A percentile compares a stretch with the other conserved stretches of the same genome.
These are phyloP conservation scores for Suillus subalutaceus DNA, from an alignment of 768 basidiomycete genomes.

Conservation along the genomic window DNA sequence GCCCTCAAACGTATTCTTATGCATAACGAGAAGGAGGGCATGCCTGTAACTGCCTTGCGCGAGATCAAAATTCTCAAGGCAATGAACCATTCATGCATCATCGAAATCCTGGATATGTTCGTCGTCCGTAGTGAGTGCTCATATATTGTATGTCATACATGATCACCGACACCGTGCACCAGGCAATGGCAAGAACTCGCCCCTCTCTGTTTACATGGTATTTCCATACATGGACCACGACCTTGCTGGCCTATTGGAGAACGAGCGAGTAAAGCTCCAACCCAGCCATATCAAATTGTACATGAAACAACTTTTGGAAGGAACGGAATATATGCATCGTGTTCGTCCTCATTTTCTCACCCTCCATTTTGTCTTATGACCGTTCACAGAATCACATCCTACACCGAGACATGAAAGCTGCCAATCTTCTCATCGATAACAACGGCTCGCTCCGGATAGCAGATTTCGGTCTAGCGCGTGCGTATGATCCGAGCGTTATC, in stretches of 20 bases:
- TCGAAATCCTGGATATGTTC: slow-evolving; percentile 92
- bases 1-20: slow-evolving; percentile 95
- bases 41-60: slow-evolving; percentile 94
- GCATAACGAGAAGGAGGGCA: slow-evolving; percentile 96
- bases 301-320: slow-evolving; percentile 95
- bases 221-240: slow-evolving; percentile 99
- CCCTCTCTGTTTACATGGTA: slow-evolving; percentile 94
- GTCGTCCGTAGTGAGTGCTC: slow-evolving; percentile 68
- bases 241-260: slow-evolving; percentile 91
- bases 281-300: slow-evolving; percentile 93
- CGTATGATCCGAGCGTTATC: slow-evolving; percentile 60
- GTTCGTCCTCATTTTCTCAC: slow-evolving; percentile 49
- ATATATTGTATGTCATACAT: slow-evolving; percentile 3
- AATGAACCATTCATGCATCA: slow-evolving; percentile 82
- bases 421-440: slow-evolving; percentile 93
- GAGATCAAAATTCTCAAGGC: slow-evolving; percentile 97
- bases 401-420: slow-evolving; percentile 99
- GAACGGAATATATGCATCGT: slow-evolving; percentile 93
- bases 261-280: slow-evolving; percentile 81
- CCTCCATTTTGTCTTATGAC: slow-evolving; percentile 12
- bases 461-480: slow-evolving; percentile 94
- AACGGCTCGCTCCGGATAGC: slow-evolving; percentile 84
- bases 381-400: slow-evolving; percentile 84
- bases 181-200: slow-evolving; percentile 67
- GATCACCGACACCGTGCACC: slow-evolving; percentile 5